Evolutionary conservation across 2,329 filamentous ascomycete species (phyloP), one percentile per base, ranked within the genome.

Genomic region (Graphium sp.): DNA sequence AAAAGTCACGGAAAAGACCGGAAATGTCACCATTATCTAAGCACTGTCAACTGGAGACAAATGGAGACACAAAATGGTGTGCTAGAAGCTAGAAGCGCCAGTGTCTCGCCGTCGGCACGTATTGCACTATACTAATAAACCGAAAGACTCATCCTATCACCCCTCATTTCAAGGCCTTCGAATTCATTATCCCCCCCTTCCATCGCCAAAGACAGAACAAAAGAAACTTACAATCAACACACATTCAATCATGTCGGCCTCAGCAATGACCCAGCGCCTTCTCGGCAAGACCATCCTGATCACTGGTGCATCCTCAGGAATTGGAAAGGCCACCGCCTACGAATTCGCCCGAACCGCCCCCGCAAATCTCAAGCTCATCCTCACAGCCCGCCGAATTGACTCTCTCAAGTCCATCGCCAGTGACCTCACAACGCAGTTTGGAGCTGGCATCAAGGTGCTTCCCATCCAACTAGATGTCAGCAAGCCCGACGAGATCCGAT

Each of bases 301-400:
- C 37, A 95, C 89, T 5, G 89, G 89, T 32, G 89, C 89, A 18
- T 89, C 79, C 4, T 91, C 83, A 13, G 89, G 89, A 36, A 95
- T 98, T 52, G 89, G 89, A 15, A 70, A 66, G 32, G 71, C 67
- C 41, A 77, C 69, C 12, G 89, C 87, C n/a, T 60, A 89, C 38
- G 89, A 95, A 52, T 98, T 95, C 46, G 89, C 89, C 16, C 73
- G 82, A 32, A 87, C 85, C 2, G 68, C 78, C 14, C 83, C 83
- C 6, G 65, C 74, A 32, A 67, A 78, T 48, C 62, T 95, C 39
- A 83, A 79, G 48, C 64, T 98, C 28, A 74, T 95, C 40, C 55
- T 95, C 34, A 89, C 89, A 6, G 89, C 89, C n/a, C 71, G 89
- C 17, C 72, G 89, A 27, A 55, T 84, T 41, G 85, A 94, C 41